A percentile compares a stretch with the other conserved stretches of the same genome.
These are phyloP conservation scores for Mesembryanthemum crystallinum DNA, from an alignment of 148 eudicot species.

Conservation along the genomic window DNA sequence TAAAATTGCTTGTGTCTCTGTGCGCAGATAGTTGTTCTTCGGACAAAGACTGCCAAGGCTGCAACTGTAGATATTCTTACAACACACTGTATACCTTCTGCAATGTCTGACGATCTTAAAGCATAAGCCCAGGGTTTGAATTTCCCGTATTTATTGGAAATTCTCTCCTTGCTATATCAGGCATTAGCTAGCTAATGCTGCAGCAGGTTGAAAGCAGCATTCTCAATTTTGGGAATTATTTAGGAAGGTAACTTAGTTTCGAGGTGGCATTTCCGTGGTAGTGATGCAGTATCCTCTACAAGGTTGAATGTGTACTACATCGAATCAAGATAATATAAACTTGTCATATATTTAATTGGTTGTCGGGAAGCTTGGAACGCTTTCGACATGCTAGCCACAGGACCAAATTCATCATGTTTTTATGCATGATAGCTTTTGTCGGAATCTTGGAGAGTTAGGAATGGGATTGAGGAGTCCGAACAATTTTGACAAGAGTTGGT, in stretches of 20 bases:
- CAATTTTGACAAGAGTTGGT: not conserved
- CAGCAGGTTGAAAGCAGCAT: not conserved
- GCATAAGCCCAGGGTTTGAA: conserved; percentile 12
- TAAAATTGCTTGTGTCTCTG: conserved; percentile 4
- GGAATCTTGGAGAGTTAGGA: not conserved
- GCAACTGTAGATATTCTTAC: conserved; percentile 79
- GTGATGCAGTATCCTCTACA: not conserved
- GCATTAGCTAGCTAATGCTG: conserved; percentile 9
- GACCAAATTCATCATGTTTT: not conserved
- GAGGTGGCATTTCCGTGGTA: not conserved
- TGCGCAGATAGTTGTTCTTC: conserved; percentile 78
- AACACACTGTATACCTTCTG: conserved; percentile 91
- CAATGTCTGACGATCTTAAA: conserved; percentile 88
- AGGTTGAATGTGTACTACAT: not conserved
- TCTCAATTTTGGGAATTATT: conserved; percentile 17
- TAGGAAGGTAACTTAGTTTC: not conserved
- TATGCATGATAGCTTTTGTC: too few relatives aligned
- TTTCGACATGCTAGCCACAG: not conserved
- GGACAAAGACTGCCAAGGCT: conserved; percentile 78
- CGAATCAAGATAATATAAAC: not conserved
- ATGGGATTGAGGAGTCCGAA: not conserved
- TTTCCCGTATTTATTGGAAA: not conserved
- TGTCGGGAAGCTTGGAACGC: not conserved
- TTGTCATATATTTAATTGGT: not conserved
- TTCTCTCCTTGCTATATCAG: not conserved